Conservation (phyloP, 495 filamentous ascomycete species). For the Penicillium angulare region DNA sequence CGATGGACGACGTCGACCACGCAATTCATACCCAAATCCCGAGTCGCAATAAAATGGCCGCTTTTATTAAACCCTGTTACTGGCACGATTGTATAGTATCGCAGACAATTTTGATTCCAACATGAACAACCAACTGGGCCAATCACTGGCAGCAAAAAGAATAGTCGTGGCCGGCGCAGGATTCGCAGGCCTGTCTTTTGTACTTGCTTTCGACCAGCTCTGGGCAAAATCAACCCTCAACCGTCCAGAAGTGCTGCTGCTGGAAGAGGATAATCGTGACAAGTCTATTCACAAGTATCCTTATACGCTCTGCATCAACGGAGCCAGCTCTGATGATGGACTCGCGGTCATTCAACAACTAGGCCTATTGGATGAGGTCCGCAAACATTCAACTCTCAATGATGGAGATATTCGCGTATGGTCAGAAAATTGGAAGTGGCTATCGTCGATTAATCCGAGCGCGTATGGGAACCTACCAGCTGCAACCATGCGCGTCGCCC, state of each 20-base stretch:
- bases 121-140: too few species aligned
- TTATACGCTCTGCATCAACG: constrained; percentile 8
- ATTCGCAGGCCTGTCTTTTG: constrained; percentile 13
- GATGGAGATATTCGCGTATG: constrained; percentile 9
- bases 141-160: constrained; percentile 15
- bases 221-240: constrained; percentile 9
- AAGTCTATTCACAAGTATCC: constrained; percentile 4
- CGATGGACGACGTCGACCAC: too few species aligned
- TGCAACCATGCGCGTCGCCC: constrained; percentile 8
- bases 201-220: constrained; percentile 6
- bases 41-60: too few species aligned
- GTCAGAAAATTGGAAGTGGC: constrained; percentile 10
- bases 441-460: constrained; percentile 10
- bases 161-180: constrained; percentile 14
- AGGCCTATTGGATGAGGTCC: constrained; percentile 7
- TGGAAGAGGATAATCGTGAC: constrained; percentile 2
- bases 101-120: too few species aligned
- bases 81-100: too few species aligned
- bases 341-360: constrained; percentile 9
- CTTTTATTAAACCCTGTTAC: too few species aligned
- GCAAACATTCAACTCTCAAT: constrained; percentile 4
- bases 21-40: too few species aligned
- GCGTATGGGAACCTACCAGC: constrained; percentile 6
- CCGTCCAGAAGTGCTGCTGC: constrained; percentile 3
- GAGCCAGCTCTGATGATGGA: constrained; percentile 1